These are phyloP conservation scores for Pelargonium cotyledonis DNA, from an alignment of 441 rosid species.

Conservation along the genomic window DNA sequence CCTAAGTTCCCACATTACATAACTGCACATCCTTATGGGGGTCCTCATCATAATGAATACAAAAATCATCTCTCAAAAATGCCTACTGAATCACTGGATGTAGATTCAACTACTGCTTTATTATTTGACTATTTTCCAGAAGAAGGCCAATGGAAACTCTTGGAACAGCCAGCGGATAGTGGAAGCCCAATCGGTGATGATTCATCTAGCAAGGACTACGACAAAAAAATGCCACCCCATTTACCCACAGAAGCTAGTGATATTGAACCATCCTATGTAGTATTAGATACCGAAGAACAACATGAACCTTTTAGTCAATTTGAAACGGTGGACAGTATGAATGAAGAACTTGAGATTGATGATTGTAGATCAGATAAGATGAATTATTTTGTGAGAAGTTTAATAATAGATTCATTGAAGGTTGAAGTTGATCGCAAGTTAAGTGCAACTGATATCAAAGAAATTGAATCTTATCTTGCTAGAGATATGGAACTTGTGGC, in stretches of 20 bases:
- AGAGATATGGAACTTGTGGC: conserved; percentile 70
- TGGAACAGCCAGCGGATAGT: conserved; percentile 54
- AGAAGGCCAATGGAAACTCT: conserved; percentile 88
- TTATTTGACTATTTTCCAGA: conserved; percentile 87
- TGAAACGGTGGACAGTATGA: conserved; percentile 23
- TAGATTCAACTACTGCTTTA: conserved; percentile 64
- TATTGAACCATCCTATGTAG: conserved; percentile 67
- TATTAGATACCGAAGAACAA: conserved; percentile 51
- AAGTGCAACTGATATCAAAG: conserved; percentile 48
- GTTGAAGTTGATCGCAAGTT: conserved; percentile 71
- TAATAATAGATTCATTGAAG: conserved; percentile 59
- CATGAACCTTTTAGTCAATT: conserved; percentile 36
- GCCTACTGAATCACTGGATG: conserved; percentile 49
- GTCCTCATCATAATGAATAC: conserved; percentile 32
- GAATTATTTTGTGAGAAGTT: conserved; percentile 47
- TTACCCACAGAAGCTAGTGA: conserved; percentile 28
- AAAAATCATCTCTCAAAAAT: conserved; percentile 46
- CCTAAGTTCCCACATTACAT: conserved; percentile 34
- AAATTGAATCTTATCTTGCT: conserved; percentile 48
- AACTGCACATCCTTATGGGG: conserved; percentile 29
- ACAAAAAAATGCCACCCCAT: conserved; percentile 22
- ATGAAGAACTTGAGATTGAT: conserved; percentile 29
- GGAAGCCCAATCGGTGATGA: conserved; percentile 31
- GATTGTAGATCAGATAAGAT: conserved; percentile 37
- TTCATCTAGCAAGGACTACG: conserved; percentile 22